Base-by-base conservation (phyloP, 2,329 filamentous ascomycete species). In the Amauroascus niger region DNA sequence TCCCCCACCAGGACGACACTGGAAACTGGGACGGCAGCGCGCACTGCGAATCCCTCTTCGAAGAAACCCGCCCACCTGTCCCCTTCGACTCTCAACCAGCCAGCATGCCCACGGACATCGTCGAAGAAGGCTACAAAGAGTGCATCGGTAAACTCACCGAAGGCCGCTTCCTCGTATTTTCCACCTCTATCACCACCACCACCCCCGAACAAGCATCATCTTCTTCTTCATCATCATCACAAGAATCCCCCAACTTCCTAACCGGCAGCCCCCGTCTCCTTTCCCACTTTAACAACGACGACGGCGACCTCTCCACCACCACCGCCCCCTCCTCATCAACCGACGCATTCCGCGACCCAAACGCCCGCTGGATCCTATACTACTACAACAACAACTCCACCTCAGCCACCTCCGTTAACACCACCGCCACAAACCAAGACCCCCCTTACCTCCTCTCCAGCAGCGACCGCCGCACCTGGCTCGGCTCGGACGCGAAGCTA, bases 121-220 rank as follows among this genome's bases (percentile, higher is more conserved):
- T 70, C n/a, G 78, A 80, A 59, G 65, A 75, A 35, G 78, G 78
- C 1, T 80, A 74, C 69, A 81, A 81, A 63, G 60, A 70, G 30
- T 69, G 77, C 28, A 67, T 77, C 2, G 78, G 78, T 0, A 67
- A 71, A 20, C 64, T 80, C 24, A 79, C 76, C 4, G 78, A 80
- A 60, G 78, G 78, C 9, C 75, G 77, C 16, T 79, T 75, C 59
- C 68, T 80, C 13, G 73, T 75, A 3, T 75, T 80, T 52, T 11
- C 35, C 24, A 50, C 33, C 20, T 22, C 11, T 8, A 14, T 3
- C 45, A 41, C n/a, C n/a, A 22, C 39, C 37, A 20, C 52, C n/a
- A 22, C n/a, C 9, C 26, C 20, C 20, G n/a, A 35, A 24, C n/a
- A 16, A 40, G 22, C 20, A 7, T 33, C 33, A 33, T 32, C 49